Evolutionary conservation across 2,329 filamentous ascomycete species (phyloP), one percentile per base, ranked within the genome.

Genomic region (Aspergillus melleus): DNA sequence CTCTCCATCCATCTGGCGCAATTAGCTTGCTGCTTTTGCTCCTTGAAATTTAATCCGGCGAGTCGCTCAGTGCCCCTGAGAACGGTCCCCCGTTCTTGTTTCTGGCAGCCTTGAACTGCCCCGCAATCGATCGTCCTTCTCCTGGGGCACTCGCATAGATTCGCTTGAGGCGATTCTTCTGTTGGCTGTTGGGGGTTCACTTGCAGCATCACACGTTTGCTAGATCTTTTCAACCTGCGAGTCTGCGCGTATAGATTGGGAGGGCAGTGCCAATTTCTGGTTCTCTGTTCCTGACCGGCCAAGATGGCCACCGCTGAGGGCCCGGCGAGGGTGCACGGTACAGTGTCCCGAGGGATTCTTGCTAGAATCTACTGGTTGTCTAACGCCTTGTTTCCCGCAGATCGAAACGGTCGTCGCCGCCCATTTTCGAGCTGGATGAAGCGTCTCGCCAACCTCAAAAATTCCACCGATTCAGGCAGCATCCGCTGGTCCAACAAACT

Each of bases 351-450:
- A 36, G 50, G 53, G 49, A 19, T 30, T n/a, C 19, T 42, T 26
- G 26, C n/a, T 49, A 19, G 11, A 3, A 30, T 24, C 20, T 22
- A 64, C 47, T 42, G 36, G 16, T 42, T 52, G 49, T 39, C 59
- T 62, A 39, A 61, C 47, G 16, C 42, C 22, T 6, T 20, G 32
- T 30, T 19, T 51, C 39, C 32, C 52, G 61, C 77, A 92, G 90
- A 92, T 75, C 86, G 87, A 66, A 83, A 88, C 71, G 85, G 85
- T 68, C 90, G 92, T 66, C 89, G 92, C 68, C 88, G 91, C 64
- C 94, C 93, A 24, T 98, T 98, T 74, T 86, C 93, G 51, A 91
- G 88, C 67, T 96, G 94, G 90, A 92, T 99, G 82, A 96, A 93
- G 83, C 93, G 93, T 72, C 86, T 98, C 59, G 88, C 92, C 62